Evolutionary conservation across 441 rosid species (phyloP).

Genomic region (Gossypium trilobum): DNA sequence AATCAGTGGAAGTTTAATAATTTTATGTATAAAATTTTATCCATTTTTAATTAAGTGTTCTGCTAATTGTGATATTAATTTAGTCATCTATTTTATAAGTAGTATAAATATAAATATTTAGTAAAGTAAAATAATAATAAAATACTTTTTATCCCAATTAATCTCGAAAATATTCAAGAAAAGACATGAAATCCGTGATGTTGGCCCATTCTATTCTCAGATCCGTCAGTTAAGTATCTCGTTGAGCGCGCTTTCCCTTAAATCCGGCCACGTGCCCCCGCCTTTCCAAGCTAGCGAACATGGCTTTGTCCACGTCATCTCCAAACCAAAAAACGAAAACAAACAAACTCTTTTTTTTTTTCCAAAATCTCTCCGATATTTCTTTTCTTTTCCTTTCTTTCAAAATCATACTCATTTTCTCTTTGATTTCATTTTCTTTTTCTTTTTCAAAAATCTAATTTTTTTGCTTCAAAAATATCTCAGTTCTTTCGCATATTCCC

Average conservation of each 20-base stretch:
- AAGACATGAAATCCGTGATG: constrained; percentile 9
- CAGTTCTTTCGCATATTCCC: constrained; percentile 7
- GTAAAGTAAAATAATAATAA: too few relatives aligned
- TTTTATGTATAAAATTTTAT: too few relatives aligned
- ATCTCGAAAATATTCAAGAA: not conserved
- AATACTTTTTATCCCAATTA: not conserved
- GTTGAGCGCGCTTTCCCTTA: not conserved
- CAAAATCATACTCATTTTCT: not conserved
- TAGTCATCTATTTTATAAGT: too few relatives aligned
- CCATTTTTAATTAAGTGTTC: too few relatives aligned
- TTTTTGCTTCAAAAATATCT: not conserved
- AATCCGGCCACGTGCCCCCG: constrained; percentile 19
- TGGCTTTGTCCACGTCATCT: not conserved
- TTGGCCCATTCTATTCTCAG: constrained; percentile 4
- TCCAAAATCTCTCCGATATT: not conserved
- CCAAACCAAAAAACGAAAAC: not conserved
- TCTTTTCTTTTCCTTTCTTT: not conserved
- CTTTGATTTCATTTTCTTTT: not conserved
- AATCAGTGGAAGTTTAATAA: too few relatives aligned
- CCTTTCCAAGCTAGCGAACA: not conserved
- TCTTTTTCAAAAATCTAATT: not conserved
- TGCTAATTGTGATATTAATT: too few relatives aligned
- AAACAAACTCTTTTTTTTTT: not conserved
- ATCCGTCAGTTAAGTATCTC: constrained; percentile 6
- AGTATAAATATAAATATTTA: too few relatives aligned